Evolutionary conservation across 2,329 filamentous ascomycete species (phyloP).

Genomic region (Ascosphaera apis): DNA sequence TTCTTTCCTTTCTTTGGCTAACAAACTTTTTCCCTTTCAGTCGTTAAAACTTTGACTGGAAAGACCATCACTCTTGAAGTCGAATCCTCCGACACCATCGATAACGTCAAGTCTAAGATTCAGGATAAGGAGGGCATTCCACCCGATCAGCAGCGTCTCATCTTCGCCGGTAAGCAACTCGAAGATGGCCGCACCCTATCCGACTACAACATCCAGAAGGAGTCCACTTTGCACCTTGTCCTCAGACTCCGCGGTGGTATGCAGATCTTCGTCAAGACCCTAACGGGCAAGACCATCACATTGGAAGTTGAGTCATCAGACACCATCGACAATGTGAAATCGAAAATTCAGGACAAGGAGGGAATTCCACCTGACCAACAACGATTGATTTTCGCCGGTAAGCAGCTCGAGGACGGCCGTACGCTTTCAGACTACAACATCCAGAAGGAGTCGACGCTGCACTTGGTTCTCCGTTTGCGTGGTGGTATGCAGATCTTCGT

Average conservation of each 20-base stretch:
- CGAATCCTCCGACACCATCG: slow-evolving; percentile 62
- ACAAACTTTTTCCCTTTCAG: slow-evolving; percentile 9
- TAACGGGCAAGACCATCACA: slow-evolving; percentile 77
- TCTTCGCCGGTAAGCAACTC: slow-evolving; percentile 90
- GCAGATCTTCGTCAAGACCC: slow-evolving; percentile 34
- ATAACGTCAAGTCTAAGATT: slow-evolving; percentile 93
- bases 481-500: slow-evolving; percentile 74
- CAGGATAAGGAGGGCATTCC: slow-evolving; percentile 96
- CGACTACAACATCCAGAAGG: slow-evolving; percentile 94
- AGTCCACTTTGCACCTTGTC: slow-evolving; percentile 64
- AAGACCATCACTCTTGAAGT: slow-evolving; percentile 46
- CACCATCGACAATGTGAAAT: slow-evolving; percentile 87
- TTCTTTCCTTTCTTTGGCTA: slow-evolving; percentile 4
- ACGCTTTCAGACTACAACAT: slow-evolving; percentile 94
- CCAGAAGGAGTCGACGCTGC: slow-evolving; percentile 69
- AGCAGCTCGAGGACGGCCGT: slow-evolving; percentile 80
- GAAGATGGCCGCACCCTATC: slow-evolving; percentile 79
- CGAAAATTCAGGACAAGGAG: slow-evolving; percentile 61
- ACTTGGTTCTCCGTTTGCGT: slow-evolving; percentile 58
- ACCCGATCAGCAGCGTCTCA: slow-evolving; percentile 84
- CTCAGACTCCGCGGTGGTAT: slow-evolving; percentile 68
- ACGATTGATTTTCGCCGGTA: slow-evolving; percentile 78
- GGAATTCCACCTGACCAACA: slow-evolving; percentile 90
- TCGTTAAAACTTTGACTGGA: slow-evolving; percentile 36
- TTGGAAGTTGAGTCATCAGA: slow-evolving; percentile 74